Base-by-base conservation (phyloP, 192 early-diverging fungal species). In the Backusella psychrophila region DNA sequence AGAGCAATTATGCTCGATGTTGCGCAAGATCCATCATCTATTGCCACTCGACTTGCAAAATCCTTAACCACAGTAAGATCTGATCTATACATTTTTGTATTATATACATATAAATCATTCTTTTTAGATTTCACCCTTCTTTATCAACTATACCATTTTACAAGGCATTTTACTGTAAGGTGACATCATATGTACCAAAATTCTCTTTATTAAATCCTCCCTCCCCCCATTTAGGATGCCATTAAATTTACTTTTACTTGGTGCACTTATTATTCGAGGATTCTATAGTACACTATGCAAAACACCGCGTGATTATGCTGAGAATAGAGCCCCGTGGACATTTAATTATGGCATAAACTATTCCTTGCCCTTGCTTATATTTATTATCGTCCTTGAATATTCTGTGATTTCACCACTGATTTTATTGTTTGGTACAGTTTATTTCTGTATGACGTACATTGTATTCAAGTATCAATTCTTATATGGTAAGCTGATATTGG, bases 381-480 rank as follows among this genome's bases (percentile, higher is more conserved):
- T 93, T 65, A 84, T 89, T 14, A 88, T 95, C n/a, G 87, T 88
- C 23, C 74, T 95, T 73, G 85, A 90, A n/a, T 95, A 95, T 80
- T 91, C 91, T 34, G 86, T 87, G 19, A 86, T 95, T n/a, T 84
- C 86, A 42, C 93, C 93, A 15, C 77, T 91, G n/a, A 93, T 95
- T 33, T 81, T 95, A 15, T 46, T 90, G 2, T 90, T 91, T 79
- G 91, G 90, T 0, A 78, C 86, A 5, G 73, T 91, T 6, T 95
- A 92, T 77, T 94, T 89, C 78, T 81, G 82, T 11, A 75, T 92
- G 14, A 88, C 86, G 0, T 92, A 89, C 36, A 67, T 93, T 14
- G 88, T 90, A 7, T 90, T 86, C 86, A 94, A 94, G 76, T 95
- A 95, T 75, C 86, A 90, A 66, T 80, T 94, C 11, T 85, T 94